Evolutionary conservation across 345 rosid genomes (phyloP).

Genomic region (Draba incana): DNA sequence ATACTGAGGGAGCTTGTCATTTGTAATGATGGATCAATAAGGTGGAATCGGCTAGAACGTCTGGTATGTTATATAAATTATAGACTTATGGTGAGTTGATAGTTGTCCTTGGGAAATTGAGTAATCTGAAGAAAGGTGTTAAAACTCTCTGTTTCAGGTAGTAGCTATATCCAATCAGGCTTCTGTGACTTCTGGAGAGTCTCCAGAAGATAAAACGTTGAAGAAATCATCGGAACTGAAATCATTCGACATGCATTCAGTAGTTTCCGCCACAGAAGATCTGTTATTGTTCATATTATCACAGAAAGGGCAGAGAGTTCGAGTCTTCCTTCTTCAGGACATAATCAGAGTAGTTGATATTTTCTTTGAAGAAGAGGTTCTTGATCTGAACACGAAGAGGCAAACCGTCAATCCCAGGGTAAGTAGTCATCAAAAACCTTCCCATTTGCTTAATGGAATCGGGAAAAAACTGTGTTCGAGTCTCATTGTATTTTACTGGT

Average conservation of each 20-base stretch:
- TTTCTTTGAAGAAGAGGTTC: constrained; percentile 54
- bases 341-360: constrained; percentile 68
- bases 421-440: constrained; percentile 5
- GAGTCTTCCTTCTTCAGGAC: constrained; percentile 78
- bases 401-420: constrained; percentile 28
- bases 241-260: constrained; percentile 85
- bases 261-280: constrained; percentile 92
- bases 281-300: constrained; percentile 77
- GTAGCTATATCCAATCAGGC: constrained; percentile 92
- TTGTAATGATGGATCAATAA: constrained; percentile 77
- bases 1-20: constrained; percentile 86
- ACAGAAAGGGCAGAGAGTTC: constrained; percentile 78
- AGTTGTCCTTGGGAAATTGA: neutral
- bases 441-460: neutral
- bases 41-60: constrained; percentile 95
- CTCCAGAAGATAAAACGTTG: constrained; percentile 37
- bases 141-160: constrained; percentile 48
- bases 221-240: constrained; percentile 59
- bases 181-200: constrained; percentile 52
- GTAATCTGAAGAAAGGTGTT: neutral
- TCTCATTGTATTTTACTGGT: neutral
- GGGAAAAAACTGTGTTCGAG: neutral
- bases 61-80: constrained; percentile 53
- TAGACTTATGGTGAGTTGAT: neutral
- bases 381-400: constrained; percentile 40